Conservation (phyloP, 768 basidiomycete genomes). For the Leucogyrophana mollusca region DNA sequence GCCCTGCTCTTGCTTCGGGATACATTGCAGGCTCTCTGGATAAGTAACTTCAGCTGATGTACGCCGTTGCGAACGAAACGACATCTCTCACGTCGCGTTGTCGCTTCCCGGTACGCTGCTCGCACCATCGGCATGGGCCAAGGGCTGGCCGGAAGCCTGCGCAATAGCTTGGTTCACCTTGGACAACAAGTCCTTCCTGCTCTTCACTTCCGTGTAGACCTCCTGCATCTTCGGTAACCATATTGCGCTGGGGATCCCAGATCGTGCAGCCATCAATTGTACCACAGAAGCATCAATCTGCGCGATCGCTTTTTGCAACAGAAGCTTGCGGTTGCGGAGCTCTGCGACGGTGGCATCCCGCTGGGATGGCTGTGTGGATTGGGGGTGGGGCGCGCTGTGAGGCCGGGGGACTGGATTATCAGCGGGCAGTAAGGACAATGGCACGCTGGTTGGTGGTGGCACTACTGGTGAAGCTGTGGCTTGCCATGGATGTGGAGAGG, state of each 20-base stretch:
- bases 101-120: neutral
- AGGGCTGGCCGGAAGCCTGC: conserved; percentile 15
- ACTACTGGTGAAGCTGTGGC: conserved; percentile 15
- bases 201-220: conserved; percentile 28
- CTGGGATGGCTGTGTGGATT: neutral
- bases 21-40: too few relatives aligned
- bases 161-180: conserved; percentile 26
- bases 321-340: conserved; percentile 29
- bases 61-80: too few relatives aligned
- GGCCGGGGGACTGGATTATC: neutral
- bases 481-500: too few relatives aligned
- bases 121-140: neutral
- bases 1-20: too few relatives aligned
- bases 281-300: conserved; percentile 31
- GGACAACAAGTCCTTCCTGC: conserved; percentile 28
- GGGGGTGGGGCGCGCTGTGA: neutral
- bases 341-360: conserved; percentile 22
- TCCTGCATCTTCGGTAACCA: conserved; percentile 22
- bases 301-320: conserved; percentile 30
- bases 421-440: too few relatives aligned
- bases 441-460: conserved; percentile 17
- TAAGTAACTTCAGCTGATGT: neutral
- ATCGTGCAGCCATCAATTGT: conserved; percentile 28
- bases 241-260: conserved; percentile 24
- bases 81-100: too few relatives aligned